Evolutionary conservation across 2,329 filamentous ascomycete genomes (phyloP).

Genomic region (Alternaria novae-zelandiae): DNA sequence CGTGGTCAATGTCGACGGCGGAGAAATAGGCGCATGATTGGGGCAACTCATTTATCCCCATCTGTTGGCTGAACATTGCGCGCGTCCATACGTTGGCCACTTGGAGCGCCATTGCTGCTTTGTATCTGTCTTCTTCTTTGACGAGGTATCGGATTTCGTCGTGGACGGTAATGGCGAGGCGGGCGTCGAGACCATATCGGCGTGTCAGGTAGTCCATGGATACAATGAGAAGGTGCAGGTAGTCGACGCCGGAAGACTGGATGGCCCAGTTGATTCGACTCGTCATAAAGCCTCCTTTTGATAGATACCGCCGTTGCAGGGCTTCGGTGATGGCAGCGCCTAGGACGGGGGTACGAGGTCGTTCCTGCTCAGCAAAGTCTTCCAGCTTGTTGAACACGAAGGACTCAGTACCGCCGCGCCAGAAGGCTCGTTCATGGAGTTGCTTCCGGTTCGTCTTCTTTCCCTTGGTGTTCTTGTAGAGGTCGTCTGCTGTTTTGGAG

Average conservation of each 20-base stretch:
- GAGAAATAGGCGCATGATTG: constrained; percentile 96
- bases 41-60: constrained; percentile 93
- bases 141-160: constrained; percentile 97
- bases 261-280: constrained; percentile 99
- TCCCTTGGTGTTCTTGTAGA: constrained; percentile 92
- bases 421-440: constrained; percentile 79
- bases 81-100: constrained; percentile 95
- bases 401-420: constrained; percentile 94
- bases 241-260: constrained; percentile 95
- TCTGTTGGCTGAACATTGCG: constrained; percentile 96
- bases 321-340: constrained; percentile 97
- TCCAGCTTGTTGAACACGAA: constrained; percentile 99
- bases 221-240: constrained; percentile 90
- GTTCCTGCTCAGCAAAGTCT: constrained; percentile 94
- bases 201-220: constrained; percentile 92
- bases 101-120: constrained; percentile 89
- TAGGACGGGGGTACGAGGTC: constrained; percentile 86
- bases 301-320: constrained; percentile 84
- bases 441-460: constrained; percentile 78
- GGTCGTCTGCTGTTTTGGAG: constrained; percentile 72
- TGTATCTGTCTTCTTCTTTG: constrained; percentile 82
- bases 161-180: constrained; percentile 91
- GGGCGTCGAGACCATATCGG: constrained; percentile 82
- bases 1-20: constrained; percentile 91
- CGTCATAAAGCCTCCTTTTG: constrained; percentile 90